phyloP scores from a whole-genome alignment of 495 filamentous ascomycete species.

The Margaritispora aquatica region DNA sequence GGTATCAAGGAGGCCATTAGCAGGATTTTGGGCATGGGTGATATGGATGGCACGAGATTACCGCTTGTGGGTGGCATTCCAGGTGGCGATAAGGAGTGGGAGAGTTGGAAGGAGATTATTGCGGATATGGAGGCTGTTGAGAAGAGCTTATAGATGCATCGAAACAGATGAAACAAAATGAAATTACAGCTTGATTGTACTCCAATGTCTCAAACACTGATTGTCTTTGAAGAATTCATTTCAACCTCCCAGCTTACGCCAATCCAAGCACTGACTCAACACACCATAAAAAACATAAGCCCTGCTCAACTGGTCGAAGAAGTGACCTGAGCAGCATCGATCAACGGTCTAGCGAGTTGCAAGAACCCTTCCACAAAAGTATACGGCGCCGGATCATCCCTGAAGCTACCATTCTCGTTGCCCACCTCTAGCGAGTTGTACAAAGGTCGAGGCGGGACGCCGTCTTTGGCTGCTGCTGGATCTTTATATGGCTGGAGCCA shows the following conservation, averaged over 20 bases:
- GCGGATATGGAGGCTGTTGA: constrained; percentile 33
- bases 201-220: too few relatives aligned
- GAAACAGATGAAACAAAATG: background rate
- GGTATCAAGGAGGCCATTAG: constrained; percentile 59
- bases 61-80: constrained; percentile 45
- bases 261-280: background rate
- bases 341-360: constrained; percentile 24
- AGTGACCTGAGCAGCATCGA: background rate
- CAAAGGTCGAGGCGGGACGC: background rate
- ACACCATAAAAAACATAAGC: background rate
- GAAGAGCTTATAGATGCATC: constrained; percentile 20
- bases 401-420: constrained; percentile 22
- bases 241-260: background rate
- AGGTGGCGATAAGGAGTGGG: constrained; percentile 41
- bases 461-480: background rate
- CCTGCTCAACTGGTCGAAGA: background rate
- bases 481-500: constrained; percentile 42
- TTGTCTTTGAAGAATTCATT: background rate
- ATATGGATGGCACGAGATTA: constrained; percentile 46
- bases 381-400: constrained; percentile 33
- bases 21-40: constrained; percentile 47
- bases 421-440: constrained; percentile 26
- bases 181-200: background rate
- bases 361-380: constrained; percentile 40
- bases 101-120: constrained; percentile 34